Conservation (phyloP, 352 stramenopile genomes). For the Thalassiosira mediterranea region DNA sequence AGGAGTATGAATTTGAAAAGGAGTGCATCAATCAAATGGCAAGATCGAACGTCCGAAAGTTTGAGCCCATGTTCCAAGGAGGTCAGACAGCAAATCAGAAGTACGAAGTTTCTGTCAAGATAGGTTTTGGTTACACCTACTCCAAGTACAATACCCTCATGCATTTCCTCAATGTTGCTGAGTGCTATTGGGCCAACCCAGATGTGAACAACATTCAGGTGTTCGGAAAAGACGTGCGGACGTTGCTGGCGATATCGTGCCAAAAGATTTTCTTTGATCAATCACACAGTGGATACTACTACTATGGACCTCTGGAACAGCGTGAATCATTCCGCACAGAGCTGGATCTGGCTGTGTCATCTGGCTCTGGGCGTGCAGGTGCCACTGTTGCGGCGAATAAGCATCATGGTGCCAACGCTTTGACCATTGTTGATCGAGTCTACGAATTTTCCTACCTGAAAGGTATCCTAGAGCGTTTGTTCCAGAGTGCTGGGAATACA, state of each 20-base stretch:
- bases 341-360: conserved; percentile 59
- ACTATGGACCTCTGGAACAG: conserved; percentile 61
- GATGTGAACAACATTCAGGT: conserved; percentile 68
- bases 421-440: conserved; percentile 57
- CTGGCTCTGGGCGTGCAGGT: conserved; percentile 28
- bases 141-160: conserved; percentile 74
- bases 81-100: conserved; percentile 37
- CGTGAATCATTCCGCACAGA: conserved; percentile 39
- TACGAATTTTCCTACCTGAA: conserved; percentile 69
- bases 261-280: conserved; percentile 72
- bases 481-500: conserved; percentile 35
- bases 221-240: conserved; percentile 68
- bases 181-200: conserved; percentile 63
- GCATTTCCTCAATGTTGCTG: conserved; percentile 65
- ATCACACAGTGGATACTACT: conserved; percentile 55
- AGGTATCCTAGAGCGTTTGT: conserved; percentile 50
- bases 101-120: conserved; percentile 51
- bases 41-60: conserved; percentile 47
- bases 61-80: conserved; percentile 47
- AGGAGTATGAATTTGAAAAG: conserved; percentile 73
- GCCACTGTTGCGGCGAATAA: conserved; percentile 39
- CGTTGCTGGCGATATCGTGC: conserved; percentile 54
- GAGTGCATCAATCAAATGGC: conserved; percentile 75
- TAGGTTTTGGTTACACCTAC: conserved; percentile 61
- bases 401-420: conserved; percentile 25